Conservation (phyloP, 805 yeast species). For the Jamesozyma gamospora region DNA sequence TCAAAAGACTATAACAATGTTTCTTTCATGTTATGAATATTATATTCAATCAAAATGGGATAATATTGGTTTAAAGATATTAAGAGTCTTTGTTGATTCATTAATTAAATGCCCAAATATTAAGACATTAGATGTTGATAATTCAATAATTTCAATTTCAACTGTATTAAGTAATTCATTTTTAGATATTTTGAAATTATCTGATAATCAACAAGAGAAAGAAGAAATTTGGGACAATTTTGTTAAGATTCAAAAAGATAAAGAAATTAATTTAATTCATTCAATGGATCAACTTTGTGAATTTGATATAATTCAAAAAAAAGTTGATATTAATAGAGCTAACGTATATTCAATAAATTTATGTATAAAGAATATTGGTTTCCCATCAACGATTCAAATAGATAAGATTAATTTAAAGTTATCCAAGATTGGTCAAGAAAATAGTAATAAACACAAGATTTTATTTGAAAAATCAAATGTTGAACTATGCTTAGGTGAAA, state of each 20-base stretch:
- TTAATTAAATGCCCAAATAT: conserved; percentile 31
- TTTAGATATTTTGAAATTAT: conserved; percentile 20
- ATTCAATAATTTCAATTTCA: conserved; percentile 17
- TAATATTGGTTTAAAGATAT: conserved; percentile 51
- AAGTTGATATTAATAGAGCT: conserved; percentile 6
- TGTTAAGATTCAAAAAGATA: conserved; percentile 11
- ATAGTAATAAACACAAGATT: conserved; percentile 7
- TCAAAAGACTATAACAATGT: conserved; percentile 48
- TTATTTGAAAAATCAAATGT: conserved; percentile 8
- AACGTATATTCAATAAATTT: conserved; percentile 18
- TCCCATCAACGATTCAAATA: conserved; percentile 12
- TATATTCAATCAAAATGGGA: conserved; percentile 70
- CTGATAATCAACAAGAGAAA: conserved; percentile 10
- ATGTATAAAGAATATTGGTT: conserved; percentile 8
- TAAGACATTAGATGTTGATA: conserved; percentile 16
- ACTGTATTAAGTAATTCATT: conserved; percentile 24
- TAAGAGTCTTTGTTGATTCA: conserved; percentile 61
- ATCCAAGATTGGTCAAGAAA: conserved; percentile 6
- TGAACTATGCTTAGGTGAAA: conserved; percentile 5
- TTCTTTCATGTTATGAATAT: conserved; percentile 59
- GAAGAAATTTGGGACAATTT: conserved; percentile 22
- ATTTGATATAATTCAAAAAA: conserved; percentile 4
- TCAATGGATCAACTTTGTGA: conserved; percentile 18
- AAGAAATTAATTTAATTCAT: conserved; percentile 13
- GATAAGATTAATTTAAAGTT: conserved; percentile 14